phyloP scores from a whole-genome alignment of 768 basidiomycete genomes.

The Cystofilobasidium ferigula region DNA sequence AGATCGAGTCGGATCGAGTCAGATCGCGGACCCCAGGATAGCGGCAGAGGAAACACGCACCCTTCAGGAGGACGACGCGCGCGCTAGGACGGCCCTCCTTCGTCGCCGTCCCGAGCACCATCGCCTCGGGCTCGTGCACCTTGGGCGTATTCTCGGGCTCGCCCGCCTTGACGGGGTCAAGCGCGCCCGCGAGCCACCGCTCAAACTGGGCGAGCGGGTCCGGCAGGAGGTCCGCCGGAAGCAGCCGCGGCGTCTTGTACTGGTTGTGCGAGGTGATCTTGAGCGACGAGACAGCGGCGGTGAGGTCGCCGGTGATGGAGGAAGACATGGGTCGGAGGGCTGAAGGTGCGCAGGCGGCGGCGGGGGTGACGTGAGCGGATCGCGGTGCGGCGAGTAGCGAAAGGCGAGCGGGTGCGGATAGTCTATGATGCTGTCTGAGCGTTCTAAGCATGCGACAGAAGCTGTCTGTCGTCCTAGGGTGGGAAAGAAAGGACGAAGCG shows the following conservation, averaged over 20 bases:
- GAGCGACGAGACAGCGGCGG: conserved; percentile 24
- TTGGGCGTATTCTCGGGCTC: conserved; percentile 28
- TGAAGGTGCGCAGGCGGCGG: conserved; percentile 5
- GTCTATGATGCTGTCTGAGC: too few relatives aligned
- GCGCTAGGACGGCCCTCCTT: conserved; percentile 13
- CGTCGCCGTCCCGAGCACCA: conserved; percentile 39
- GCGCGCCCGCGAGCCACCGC: conserved; percentile 57
- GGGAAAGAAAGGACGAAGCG: too few relatives aligned
- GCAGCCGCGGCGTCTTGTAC: conserved; percentile 56
- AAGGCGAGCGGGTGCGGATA: neutral
- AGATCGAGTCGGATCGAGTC: neutral
- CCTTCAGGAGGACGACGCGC: conserved; percentile 25
- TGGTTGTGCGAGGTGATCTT: conserved; percentile 61
- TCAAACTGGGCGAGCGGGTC: conserved; percentile 78
- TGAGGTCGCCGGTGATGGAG: neutral
- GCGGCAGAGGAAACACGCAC: conserved; percentile 4
- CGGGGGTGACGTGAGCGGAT: neutral
- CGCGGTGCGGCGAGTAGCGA: neutral
- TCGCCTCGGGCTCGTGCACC: conserved; percentile 79
- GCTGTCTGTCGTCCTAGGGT: too few relatives aligned
- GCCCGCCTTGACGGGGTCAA: conserved; percentile 32
- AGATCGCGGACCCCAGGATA: neutral
- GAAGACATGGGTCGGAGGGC: conserved; percentile 11
- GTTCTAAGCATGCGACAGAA: too few relatives aligned
- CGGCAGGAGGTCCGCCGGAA: conserved; percentile 52